A percentile compares a stretch with the other conserved stretches of the same genome.
Evolutionary conservation across 805 yeast species (phyloP).

Genomic region (Yarrowia phangngaensis): DNA sequence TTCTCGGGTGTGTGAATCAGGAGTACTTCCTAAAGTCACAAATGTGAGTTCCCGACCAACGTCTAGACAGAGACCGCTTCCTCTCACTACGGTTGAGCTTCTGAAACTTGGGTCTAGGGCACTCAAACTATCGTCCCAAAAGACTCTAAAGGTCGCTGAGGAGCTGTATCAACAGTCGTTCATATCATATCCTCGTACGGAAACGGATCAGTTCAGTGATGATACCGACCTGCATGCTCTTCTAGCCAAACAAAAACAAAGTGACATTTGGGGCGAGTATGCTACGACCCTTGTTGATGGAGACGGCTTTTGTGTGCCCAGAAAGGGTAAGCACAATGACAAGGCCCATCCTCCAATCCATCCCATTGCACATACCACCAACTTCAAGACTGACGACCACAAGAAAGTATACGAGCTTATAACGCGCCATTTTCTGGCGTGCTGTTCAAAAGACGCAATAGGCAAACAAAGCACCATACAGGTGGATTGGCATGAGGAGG

Average conservation of each 20-base stretch:
- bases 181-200: constrained; percentile 95
- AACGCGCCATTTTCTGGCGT: constrained; percentile 80
- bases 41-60: constrained; percentile 58
- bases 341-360: constrained; percentile 98
- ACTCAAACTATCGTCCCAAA: constrained; percentile 75
- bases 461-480: constrained; percentile 64
- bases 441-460: constrained; percentile 86
- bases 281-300: constrained; percentile 47
- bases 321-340: constrained; percentile 81
- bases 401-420: constrained; percentile 80
- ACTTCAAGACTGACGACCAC: constrained; percentile 47
- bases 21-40: constrained; percentile 15
- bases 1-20: constrained; percentile 55
- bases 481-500: constrained; percentile 74
- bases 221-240: constrained; percentile 65
- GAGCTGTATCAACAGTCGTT: constrained; percentile 78
- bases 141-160: constrained; percentile 74
- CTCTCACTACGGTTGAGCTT: constrained; percentile 88
- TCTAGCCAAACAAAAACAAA: constrained; percentile 56
- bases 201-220: constrained; percentile 80
- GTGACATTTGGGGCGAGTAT: constrained; percentile 66
- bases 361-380: constrained; percentile 51
- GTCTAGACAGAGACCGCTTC: constrained; percentile 75
- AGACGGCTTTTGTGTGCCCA: constrained; percentile 57
- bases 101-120: constrained; percentile 79